A percentile compares a stretch with the other conserved stretches of the same genome.
These are phyloP conservation scores for Delitschia confertaspora DNA, from an alignment of 495 filamentous ascomycete species.

Conservation along the genomic window DNA sequence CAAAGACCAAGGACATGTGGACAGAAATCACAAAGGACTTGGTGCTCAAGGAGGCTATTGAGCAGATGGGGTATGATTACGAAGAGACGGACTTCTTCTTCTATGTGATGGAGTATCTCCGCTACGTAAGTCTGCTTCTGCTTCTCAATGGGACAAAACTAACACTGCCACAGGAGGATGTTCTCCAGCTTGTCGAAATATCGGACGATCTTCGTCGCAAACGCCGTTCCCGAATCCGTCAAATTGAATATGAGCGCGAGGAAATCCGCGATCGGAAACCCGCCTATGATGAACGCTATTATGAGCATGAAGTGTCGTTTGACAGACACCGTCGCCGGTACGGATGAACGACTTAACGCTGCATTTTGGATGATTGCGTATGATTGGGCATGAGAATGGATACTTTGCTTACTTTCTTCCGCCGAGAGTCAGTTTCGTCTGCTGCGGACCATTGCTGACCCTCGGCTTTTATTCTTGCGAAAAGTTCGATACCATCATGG, in stretches of 20 bases:
- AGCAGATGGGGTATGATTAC: constrained; percentile 74
- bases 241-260: constrained; percentile 73
- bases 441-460: not conserved
- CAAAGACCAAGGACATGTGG: constrained; percentile 64
- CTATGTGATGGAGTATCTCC: constrained; percentile 86
- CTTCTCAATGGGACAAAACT: not conserved
- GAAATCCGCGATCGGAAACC: constrained; percentile 24
- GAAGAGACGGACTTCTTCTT: constrained; percentile 86
- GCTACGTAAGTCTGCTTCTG: constrained; percentile 55
- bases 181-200: constrained; percentile 68
- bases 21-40: constrained; percentile 95
- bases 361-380: not conserved
- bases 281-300: constrained; percentile 28
- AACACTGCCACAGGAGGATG: constrained; percentile 60
- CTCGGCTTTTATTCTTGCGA: not conserved
- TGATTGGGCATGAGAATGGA: not conserved
- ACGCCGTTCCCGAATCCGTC: constrained; percentile 65
- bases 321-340: constrained; percentile 26
- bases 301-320: constrained; percentile 30
- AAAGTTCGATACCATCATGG: constrained; percentile 8
- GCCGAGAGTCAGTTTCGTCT: not conserved
- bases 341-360: constrained; percentile 13
- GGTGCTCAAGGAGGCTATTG: constrained; percentile 79
- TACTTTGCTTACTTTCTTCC: not conserved
- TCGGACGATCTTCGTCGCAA: constrained; percentile 73